These are phyloP conservation scores for Flaveria sonorensis DNA, from an alignment of 129 eudicot species.

Conservation along the genomic window DNA sequence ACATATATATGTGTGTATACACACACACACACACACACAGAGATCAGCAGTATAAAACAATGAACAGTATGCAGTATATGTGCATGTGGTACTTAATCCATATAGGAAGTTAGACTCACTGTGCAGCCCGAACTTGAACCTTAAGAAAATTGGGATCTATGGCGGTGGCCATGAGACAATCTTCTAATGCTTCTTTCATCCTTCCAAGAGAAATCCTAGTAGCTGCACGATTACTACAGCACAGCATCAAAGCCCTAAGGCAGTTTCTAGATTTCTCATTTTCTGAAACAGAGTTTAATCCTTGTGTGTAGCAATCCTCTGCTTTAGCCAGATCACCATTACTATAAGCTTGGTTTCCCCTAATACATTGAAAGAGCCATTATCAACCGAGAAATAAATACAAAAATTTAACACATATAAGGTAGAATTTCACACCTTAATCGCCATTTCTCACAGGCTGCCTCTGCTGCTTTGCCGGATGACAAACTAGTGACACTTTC, in stretches of 20 bases:
- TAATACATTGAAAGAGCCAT: constrained; percentile 10
- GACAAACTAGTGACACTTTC: constrained; percentile 39
- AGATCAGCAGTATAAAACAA: constrained; percentile 3
- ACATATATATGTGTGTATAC: background rate
- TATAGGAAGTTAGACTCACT: constrained; percentile 47
- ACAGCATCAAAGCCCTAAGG: constrained; percentile 73
- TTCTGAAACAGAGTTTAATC: constrained; percentile 71
- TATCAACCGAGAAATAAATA: background rate
- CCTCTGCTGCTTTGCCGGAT: constrained; percentile 61
- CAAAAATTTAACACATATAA: constrained; percentile 1
- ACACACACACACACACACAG: background rate
- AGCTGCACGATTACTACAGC: constrained; percentile 98
- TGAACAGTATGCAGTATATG: background rate
- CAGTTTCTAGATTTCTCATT: constrained; percentile 68
- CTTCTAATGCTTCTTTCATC: constrained; percentile 80
- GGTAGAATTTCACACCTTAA: constrained; percentile 55
- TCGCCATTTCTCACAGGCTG: constrained; percentile 94
- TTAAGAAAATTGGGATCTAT: constrained; percentile 75
- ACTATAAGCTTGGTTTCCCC: constrained; percentile 97
- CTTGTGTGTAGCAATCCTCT: constrained; percentile 81
- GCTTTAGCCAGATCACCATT: constrained; percentile 78
- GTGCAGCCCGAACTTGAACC: constrained; percentile 89
- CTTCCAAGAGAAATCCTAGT: constrained; percentile 82
- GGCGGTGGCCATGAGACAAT: constrained; percentile 75
- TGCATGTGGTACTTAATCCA: background rate